Percentiles rank a stretch among this genome's conserved stretches.
Evolutionary conservation across 768 basidiomycete genomes (phyloP).

Genomic region (Boletus tomentosulus): DNA sequence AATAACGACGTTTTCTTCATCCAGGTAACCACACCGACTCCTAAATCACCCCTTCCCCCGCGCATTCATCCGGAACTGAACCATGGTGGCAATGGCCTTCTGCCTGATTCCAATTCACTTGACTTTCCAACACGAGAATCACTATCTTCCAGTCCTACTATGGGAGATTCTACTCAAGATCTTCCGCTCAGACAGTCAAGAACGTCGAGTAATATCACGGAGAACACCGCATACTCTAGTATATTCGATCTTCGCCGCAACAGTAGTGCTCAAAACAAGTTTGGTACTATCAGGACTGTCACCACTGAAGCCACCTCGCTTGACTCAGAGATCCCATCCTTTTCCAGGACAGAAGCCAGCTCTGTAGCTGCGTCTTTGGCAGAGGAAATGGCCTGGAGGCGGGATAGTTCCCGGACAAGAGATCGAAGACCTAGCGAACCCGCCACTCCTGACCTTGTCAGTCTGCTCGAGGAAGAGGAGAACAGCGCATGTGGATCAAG

Average conservation of each 20-base stretch:
- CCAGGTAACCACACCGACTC: slow-evolving; percentile 32
- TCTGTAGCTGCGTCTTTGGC: slow-evolving; percentile 48
- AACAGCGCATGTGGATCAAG: slow-evolving; percentile 46
- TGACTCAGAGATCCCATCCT: slow-evolving; percentile 54
- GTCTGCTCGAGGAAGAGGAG: slow-evolving; percentile 72
- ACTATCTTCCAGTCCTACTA: slow-evolving; percentile 33
- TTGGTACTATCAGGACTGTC: slow-evolving; percentile 76
- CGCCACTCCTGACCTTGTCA: slow-evolving; percentile 54
- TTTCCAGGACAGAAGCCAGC: slow-evolving; percentile 63
- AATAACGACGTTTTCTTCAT: slow-evolving; percentile 38
- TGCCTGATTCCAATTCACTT: slow-evolving; percentile 21
- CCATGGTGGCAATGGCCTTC: slow-evolving; percentile 7
- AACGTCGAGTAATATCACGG: slow-evolving; percentile 58
- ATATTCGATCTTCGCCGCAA: slow-evolving; percentile 50
- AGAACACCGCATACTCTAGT: slow-evolving; percentile 55
- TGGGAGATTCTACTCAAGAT: slow-evolving; percentile 31
- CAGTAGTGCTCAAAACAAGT: slow-evolving; percentile 51
- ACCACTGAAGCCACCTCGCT: slow-evolving; percentile 77
- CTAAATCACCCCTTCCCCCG: slow-evolving; percentile 54
- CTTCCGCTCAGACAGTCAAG: slow-evolving; percentile 55
- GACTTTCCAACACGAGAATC: slow-evolving; percentile 32
- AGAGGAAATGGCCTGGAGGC: slow-evolving; percentile 39
- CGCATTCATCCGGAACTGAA: slow-evolving; percentile 35
- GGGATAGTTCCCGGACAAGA: slow-evolving; percentile 34
- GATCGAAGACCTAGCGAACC: slow-evolving; percentile 67